phyloP scores from a whole-genome alignment of 805 yeast genomes.

The Ogataea dorogensis region DNA sequence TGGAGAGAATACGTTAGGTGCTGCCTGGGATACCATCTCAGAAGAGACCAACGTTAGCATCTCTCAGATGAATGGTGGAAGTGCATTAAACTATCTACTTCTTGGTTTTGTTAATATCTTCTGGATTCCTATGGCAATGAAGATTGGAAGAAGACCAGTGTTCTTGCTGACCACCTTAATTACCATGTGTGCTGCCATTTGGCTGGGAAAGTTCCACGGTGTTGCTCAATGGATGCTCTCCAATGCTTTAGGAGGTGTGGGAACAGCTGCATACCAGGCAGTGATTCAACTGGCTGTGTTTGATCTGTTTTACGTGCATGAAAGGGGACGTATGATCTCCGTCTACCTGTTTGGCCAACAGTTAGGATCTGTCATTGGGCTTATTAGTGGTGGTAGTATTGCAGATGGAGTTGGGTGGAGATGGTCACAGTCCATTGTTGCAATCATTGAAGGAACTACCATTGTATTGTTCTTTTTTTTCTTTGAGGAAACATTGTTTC shows the following conservation, averaged over 20 bases:
- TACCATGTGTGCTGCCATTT: slow-evolving; percentile 11
- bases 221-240: slow-evolving; percentile 18
- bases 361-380: slow-evolving; percentile 22
- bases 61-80: slow-evolving; percentile 17
- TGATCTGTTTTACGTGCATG: slow-evolving; percentile 26
- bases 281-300: slow-evolving; percentile 22
- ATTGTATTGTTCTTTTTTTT: slow-evolving; percentile 13
- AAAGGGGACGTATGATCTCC: slow-evolving; percentile 25
- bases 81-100: slow-evolving; percentile 16
- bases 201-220: slow-evolving; percentile 14
- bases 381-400: slow-evolving; percentile 25
- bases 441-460: slow-evolving; percentile 18
- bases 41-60: slow-evolving; percentile 14
- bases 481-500: slow-evolving; percentile 24
- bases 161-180: slow-evolving; percentile 12
- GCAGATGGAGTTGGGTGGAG: slow-evolving; percentile 26
- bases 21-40: slow-evolving; percentile 17
- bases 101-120: slow-evolving; percentile 18
- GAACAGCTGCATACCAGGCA: slow-evolving; percentile 20
- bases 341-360: slow-evolving; percentile 24
- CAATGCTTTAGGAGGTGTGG: slow-evolving; percentile 12
- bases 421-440: slow-evolving; percentile 25
- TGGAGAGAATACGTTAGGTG: slow-evolving; percentile 20
- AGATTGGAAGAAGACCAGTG: slow-evolving; percentile 19
- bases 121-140: slow-evolving; percentile 20